Conservation (phyloP, 2,329 filamentous ascomycete species). For the Pyricularia pennisetigena region DNA sequence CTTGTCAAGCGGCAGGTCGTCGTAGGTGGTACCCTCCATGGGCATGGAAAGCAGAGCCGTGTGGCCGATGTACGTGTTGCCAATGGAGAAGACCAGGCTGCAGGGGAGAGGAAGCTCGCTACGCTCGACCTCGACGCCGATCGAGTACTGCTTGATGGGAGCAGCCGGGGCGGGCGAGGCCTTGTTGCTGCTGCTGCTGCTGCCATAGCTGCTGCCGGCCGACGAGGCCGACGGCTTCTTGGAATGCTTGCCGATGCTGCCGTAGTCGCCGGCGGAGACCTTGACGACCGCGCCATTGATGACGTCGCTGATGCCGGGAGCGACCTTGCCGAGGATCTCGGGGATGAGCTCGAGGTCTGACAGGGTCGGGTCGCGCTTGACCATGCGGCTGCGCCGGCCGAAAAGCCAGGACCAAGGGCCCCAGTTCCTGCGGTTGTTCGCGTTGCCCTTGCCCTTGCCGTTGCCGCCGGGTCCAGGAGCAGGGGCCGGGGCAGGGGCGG, state of each 20-base stretch:
- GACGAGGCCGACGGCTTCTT: not conserved
- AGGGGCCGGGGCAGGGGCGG: not conserved
- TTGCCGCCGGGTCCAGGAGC: not conserved
- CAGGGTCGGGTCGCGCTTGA: not conserved
- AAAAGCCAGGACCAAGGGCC: not conserved
- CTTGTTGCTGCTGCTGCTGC: not conserved
- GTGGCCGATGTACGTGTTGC: conserved; percentile 17
- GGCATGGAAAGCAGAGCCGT: conserved; percentile 25
- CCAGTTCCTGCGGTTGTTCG: not conserved
- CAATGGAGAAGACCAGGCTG: conserved; percentile 20
- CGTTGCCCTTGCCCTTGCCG: conserved; percentile 1
- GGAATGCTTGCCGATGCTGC: not conserved
- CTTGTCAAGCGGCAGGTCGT: conserved; percentile 18
- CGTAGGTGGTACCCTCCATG: conserved; percentile 16
- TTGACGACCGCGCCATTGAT: not conserved
- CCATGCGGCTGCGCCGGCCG: not conserved
- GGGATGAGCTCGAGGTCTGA: not conserved
- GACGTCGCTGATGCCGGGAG: not conserved
- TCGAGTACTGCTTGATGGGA: conserved; percentile 19
- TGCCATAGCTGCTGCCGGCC: not conserved
- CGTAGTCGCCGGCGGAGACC: not conserved
- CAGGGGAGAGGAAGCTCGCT: conserved; percentile 23
- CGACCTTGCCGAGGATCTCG: not conserved
- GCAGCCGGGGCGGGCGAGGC: not conserved
- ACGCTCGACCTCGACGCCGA: conserved; percentile 23